Base-by-base conservation (phyloP, 106 monocot genomes). In the Dendrobium chrysotoxum region DNA sequence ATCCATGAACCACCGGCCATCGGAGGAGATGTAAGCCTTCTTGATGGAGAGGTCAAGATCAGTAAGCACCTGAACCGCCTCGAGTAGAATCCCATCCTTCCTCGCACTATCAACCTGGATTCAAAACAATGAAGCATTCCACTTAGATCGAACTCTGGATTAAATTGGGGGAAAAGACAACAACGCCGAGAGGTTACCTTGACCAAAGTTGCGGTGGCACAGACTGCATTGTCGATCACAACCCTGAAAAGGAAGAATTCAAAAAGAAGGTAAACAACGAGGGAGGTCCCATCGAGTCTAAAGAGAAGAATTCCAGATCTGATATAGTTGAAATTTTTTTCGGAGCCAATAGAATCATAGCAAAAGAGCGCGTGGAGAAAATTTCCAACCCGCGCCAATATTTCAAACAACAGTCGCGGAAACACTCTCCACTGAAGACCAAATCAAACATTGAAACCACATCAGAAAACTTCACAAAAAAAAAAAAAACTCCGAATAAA, bases 1-100 rank as follows among this genome's bases (percentile, higher is more conserved):
- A 80, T 91, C 84, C 93, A 93, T 92, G 88, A 88, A 88, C 92
- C 92, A 92, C 9, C 79, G 77, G 42, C 86, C 88, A 53, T 93
- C 92, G 25, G 82, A 90, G 40, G 90, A 84, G 75, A 93, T 86
- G 81, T 93, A 86, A 20, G 88, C 90, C 75, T 93, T 93, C 39
- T 55, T 81, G 54, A 93, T 78, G 20, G 83, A 39, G 5, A 93
- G 88, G 72, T 86, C 85, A 4, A 90, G 79, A 86, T 93, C 92
- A 44, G 81, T 86, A 20, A 93, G 84, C 47, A 86, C 77, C 35
- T 90, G 92, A 28, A 93, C 85, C 44, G 86, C 84, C 77, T 88
- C 88, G 9, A 93, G 82, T 12, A 93, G 90, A 18, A 90, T 86
- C n/a, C 90, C 90, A 75, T 81, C 82, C 53, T 88, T 86, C 46